Base-by-base conservation (phyloP, 2,329 filamentous ascomycete species). In the Penicillium vulpinum region DNA sequence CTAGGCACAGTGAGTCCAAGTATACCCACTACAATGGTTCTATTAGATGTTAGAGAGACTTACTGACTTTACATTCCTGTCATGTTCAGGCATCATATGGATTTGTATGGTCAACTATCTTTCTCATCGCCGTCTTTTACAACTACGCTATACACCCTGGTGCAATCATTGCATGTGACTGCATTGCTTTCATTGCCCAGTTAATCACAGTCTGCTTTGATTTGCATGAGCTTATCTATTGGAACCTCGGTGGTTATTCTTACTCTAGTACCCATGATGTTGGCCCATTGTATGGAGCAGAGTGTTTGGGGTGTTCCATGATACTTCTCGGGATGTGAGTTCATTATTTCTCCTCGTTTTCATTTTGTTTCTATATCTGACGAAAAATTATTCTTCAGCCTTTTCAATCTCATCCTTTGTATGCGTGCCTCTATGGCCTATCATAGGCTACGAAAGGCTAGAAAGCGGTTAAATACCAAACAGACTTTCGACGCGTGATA, bases 51-150 rank as follows among this genome's bases (percentile, higher is more conserved):
- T 16, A 9, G 1, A 8, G 15, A 35, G 15, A 40, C n/a, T 18
- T 18, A 7, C 50, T 57, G 24, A 59, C 24, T 38, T 18, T 24
- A 2, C 0, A 21, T 35, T 16, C 9, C 9, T 39, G 5, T n/a
- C 13, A 13, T 28, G 13, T 22, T 18, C 11, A 62, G 61, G 33
- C 54, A 9, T 24, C 59, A 1, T 62, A 58, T 31, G 59, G 49
- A 28, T 56, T 62, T n/a, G 15, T 56, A 21, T 63, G 61, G 61
- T 63, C 61, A 44, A 46, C 60, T 41, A 9, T 58, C 41, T 45
- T 62, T 49, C 16, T 65, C 28, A 36, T 67, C 52, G 45, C 63
- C 54, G 15, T 64, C 35, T 18, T 63, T 46, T 62, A 61, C 58
- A 52, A 59, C 40, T 54, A 57, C 36, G 26, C 60, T 47, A 33